These are phyloP conservation scores for Hanseniaspora osmophila DNA, from an alignment of 805 yeast species.

Conservation along the genomic window DNA sequence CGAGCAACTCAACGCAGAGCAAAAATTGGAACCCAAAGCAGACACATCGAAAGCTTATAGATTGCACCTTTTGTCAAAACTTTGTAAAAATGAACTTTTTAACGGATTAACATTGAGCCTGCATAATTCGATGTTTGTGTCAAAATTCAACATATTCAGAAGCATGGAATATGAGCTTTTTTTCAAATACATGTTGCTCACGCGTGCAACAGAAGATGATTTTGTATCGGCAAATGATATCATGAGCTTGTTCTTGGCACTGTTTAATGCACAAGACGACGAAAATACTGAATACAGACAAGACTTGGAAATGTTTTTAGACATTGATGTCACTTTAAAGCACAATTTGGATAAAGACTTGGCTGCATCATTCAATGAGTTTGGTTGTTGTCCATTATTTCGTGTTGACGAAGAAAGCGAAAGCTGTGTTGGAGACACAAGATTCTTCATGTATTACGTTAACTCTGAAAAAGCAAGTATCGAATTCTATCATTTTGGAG, in stretches of 20 bases:
- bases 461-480: too few species aligned
- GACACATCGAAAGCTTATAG: background rate
- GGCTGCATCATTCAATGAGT: background rate
- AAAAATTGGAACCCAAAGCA: background rate
- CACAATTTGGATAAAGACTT: background rate
- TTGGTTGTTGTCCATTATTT: background rate
- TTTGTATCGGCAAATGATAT: slow-evolving; percentile 3
- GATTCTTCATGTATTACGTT: too few species aligned
- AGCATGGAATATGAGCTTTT: slow-evolving; percentile 5
- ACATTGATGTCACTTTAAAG: background rate
- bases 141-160: slow-evolving; percentile 4
- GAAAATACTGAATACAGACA: background rate
- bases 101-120: slow-evolving; percentile 3
- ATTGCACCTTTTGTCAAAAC: background rate
- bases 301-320: slow-evolving; percentile 2
- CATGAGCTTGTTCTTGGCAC: slow-evolving; percentile 1
- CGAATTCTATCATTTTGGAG: too few species aligned
- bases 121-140: slow-evolving; percentile 4
- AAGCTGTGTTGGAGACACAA: too few species aligned
- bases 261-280: slow-evolving; percentile 1
- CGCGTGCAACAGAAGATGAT: slow-evolving; percentile 1
- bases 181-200: slow-evolving; percentile 1
- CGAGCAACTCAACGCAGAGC: background rate
- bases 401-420: too few species aligned
- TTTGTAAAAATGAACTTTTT: background rate